A percentile compares a stretch with the other conserved stretches of the same genome.
phyloP scores from a whole-genome alignment of 2,329 filamentous ascomycete species.

The Claviceps humidiphila region DNA sequence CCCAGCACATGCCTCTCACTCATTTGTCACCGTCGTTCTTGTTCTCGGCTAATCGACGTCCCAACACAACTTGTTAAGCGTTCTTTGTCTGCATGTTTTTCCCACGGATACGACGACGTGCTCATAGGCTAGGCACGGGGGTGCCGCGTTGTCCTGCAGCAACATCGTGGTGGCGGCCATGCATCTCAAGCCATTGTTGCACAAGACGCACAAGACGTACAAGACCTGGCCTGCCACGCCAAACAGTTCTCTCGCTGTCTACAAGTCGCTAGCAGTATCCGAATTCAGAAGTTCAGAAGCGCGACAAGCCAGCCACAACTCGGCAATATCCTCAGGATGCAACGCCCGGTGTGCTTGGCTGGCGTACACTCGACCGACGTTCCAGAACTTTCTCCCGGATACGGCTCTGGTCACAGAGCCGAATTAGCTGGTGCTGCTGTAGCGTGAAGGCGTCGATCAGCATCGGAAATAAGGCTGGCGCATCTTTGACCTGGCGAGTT shows the following conservation, averaged over 20 bases:
- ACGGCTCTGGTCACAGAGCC: not conserved
- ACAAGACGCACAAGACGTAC: conserved; percentile 1
- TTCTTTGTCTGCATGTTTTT: conserved; percentile 1
- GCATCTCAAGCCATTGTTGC: conserved; percentile 1
- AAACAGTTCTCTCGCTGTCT: conserved; percentile 2
- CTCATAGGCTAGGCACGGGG: not conserved
- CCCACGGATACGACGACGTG: not conserved
- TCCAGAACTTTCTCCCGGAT: conserved; percentile 1
- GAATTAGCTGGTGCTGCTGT: not conserved
- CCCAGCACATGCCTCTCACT: not conserved
- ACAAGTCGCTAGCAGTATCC: conserved; percentile 5
- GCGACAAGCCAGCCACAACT: conserved; percentile 2
- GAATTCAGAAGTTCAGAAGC: conserved; percentile 4
- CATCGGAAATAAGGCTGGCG: not conserved
- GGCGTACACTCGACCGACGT: not conserved
- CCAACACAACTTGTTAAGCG: not conserved
- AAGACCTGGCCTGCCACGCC: conserved; percentile 3
- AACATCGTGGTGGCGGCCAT: conserved; percentile 3
- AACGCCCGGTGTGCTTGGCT: not conserved
- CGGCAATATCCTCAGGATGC: not conserved
- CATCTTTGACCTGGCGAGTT: not conserved
- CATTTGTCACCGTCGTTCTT: conserved; percentile 4
- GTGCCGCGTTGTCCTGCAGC: not conserved
- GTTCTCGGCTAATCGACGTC: conserved; percentile 4
- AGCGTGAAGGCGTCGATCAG: not conserved